phyloP scores from a whole-genome alignment of 257 asterid species.

The Nicotiana tomentosiformis region DNA sequence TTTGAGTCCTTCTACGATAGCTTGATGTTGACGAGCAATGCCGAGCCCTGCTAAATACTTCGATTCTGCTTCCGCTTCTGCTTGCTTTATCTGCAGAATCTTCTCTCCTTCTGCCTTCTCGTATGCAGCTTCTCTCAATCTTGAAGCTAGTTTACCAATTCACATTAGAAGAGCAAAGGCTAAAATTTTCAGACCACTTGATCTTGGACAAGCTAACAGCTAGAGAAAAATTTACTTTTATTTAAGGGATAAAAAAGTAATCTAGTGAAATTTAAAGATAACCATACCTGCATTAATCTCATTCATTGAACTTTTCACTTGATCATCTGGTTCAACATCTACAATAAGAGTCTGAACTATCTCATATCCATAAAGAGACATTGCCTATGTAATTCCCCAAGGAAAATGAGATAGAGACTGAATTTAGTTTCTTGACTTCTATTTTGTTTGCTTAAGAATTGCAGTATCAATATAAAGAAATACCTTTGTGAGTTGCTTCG shows the following conservation, averaged over 20 bases:
- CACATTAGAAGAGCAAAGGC: no score
- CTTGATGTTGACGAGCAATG: constrained; percentile 27
- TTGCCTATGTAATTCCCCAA: constrained; percentile 11
- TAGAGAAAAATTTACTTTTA: not conserved
- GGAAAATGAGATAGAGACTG: not conserved
- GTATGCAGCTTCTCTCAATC: constrained; percentile 20
- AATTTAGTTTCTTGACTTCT: not conserved
- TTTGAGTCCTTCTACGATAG: constrained; percentile 24
- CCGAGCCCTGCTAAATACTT: constrained; percentile 27
- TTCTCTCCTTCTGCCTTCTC: constrained; percentile 31
- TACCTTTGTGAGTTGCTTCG: constrained; percentile 18
- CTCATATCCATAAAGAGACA: constrained; percentile 30
- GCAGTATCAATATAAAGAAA: no score
- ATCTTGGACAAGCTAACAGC: no score
- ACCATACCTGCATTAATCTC: constrained; percentile 26
- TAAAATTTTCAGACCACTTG: no score
- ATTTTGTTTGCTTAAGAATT: no score
- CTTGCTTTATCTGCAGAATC: constrained; percentile 23
- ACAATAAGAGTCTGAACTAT: constrained; percentile 30
- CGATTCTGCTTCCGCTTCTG: constrained; percentile 28
- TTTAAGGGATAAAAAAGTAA: not conserved
- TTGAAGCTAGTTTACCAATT: constrained; percentile 4
- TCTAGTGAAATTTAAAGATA: not conserved
- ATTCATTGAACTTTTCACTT: constrained; percentile 27
- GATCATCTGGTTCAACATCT: not conserved